Base-by-base conservation (phyloP, 169 alveolate species). In the Plasmodium cynomolgi region DNA sequence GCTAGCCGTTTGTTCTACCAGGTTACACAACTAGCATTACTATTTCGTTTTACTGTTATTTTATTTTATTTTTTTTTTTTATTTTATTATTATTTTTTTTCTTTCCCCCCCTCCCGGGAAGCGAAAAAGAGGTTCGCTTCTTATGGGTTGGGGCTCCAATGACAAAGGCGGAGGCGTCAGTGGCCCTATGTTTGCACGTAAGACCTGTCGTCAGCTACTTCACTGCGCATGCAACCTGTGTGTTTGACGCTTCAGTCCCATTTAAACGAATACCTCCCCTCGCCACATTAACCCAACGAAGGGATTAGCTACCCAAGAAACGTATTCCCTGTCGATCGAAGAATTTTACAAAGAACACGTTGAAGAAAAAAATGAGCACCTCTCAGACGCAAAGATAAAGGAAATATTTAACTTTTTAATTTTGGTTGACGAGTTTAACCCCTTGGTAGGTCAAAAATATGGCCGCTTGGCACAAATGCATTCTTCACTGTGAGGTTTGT, bases 291-390 rank as follows among this genome's bases (percentile, higher is more conserved):
- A 84, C 82, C 34, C 33, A 50, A 56, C 41, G 26, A 88, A 88
- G 94, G 94, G 94, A 15, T 56, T 88, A 39, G 62, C 94, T 58
- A 88, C 94, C 34, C 94, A 79, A 33, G 94, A 88, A 88, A 88
- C 72, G 23, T 88, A 88, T 26, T 88, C 94, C 29, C 88, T 77
- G 11, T 37, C 74, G 31, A 79, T 80, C 47, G 94, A 88, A 41
- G 94, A 88, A 37, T 58, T 31, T n/a, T 62, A 3, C 44, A 20
- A 17, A 20, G 68, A 72, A 20, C 37, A 29, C n/a, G 34, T 37
- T 34, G 54, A 23, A 71, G 33, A 26, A 68, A 84, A 17, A 68
- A 54, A 34, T 68, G 81, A 84, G 31, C 50, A 39, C n/a, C 39
- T 17, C 41, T 84, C 81, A 39, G 72, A 84, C 26, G 54, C 4